Percentiles rank a stretch among this genome's conserved stretches.
Conservation (phyloP, 257 asterid genomes). For the Orobanche coerulescens region DNA sequence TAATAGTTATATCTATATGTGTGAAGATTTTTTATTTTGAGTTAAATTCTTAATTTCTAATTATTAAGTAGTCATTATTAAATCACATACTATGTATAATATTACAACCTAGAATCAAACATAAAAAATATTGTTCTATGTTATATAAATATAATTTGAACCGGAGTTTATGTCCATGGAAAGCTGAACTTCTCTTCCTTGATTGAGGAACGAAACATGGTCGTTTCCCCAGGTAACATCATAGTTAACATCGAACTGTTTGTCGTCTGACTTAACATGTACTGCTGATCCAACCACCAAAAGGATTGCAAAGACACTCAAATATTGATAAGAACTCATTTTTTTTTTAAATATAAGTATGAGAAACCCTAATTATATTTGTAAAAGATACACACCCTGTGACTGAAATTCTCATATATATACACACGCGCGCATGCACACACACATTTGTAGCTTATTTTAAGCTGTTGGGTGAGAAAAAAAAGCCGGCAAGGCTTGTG, state of each 20-base stretch:
- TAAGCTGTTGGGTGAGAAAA: neutral
- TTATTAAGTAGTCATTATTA: too few species aligned
- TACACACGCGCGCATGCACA: neutral
- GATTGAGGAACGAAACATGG: conserved; percentile 28
- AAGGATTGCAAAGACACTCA: conserved; percentile 13
- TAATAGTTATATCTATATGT: too few species aligned
- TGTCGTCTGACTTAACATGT: conserved; percentile 18
- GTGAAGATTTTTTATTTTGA: too few species aligned
- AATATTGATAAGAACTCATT: conserved; percentile 15
- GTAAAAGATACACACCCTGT: too few species aligned
- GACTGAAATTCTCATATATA: too few species aligned
- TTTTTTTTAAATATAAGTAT: neutral
- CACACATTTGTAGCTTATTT: neutral
- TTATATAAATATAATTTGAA: conserved; percentile 5
- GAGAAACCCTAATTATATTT: neutral
- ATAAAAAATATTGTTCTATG: too few species aligned
- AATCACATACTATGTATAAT: too few species aligned
- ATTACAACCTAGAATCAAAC: neutral
- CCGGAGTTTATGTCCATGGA: conserved; percentile 50
- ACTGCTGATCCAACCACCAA: neutral
- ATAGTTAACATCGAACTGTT: conserved; percentile 33
- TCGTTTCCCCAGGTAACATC: conserved; percentile 39
- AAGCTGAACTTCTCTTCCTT: conserved; percentile 42
- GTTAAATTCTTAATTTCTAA: too few species aligned
- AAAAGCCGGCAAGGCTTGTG: conserved; percentile 30